Percentiles rank a stretch among this genome's conserved stretches.
Evolutionary conservation across 345 rosid species (phyloP).

Genomic region (Sisymbrium altissimum): DNA sequence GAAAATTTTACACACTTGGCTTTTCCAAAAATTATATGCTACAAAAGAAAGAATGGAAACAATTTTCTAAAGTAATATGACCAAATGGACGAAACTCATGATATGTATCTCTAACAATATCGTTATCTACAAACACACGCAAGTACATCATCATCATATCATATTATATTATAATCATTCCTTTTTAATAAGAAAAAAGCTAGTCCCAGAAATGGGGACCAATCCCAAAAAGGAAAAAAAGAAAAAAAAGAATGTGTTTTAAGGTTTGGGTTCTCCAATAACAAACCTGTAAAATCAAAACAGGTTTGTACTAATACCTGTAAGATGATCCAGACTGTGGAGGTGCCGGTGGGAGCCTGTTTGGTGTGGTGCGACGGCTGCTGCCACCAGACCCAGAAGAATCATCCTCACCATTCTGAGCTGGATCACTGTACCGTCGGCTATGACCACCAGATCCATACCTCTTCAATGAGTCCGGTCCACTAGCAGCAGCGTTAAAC

Average conservation of each 20-base stretch:
- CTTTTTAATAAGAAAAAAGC: neutral
- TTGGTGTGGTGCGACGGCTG: constrained; percentile 75
- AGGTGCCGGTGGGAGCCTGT: constrained; percentile 82
- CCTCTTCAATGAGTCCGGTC: constrained; percentile 45
- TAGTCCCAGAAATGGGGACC: constrained; percentile 32
- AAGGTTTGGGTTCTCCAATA: constrained; percentile 2
- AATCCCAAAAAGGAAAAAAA: neutral
- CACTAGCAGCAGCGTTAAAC: constrained; percentile 84
- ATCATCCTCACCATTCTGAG: constrained; percentile 70
- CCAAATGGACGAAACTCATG: neutral
- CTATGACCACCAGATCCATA: constrained; percentile 59
- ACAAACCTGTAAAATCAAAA: constrained; percentile 1
- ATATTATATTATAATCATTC: neutral
- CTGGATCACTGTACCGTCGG: constrained; percentile 65
- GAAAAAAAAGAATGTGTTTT: neutral
- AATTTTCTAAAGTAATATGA: neutral
- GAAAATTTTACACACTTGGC: neutral
- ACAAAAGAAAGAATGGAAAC: neutral
- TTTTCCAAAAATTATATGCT: neutral
- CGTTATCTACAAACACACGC: constrained; percentile 33
- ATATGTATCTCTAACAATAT: constrained; percentile 8
- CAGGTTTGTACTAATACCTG: constrained; percentile 46
- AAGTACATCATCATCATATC: constrained; percentile 18
- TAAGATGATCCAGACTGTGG: constrained; percentile 59
- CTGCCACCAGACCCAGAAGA: constrained; percentile 45